Evolutionary conservation across 148 eudicot species (phyloP), one percentile per base, ranked within the genome.

Genomic region (Drosera capensis): DNA sequence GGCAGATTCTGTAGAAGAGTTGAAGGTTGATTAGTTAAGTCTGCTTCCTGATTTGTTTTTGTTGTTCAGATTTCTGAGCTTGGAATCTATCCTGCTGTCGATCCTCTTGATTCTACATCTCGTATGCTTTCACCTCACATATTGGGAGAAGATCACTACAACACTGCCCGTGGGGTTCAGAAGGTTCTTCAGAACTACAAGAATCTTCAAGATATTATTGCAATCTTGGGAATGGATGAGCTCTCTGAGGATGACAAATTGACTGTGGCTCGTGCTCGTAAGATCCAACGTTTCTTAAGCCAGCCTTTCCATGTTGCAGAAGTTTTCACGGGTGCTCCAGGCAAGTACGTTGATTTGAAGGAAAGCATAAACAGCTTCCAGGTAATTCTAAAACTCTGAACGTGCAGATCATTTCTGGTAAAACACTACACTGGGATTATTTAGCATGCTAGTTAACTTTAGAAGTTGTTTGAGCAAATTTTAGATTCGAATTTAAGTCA

Each of bases 261-360:
- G 74, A 84, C 95, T 30, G 95, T 90, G 24, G 79, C 95, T 15
- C 97, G 97, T 80, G 97, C 97, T 40, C 93, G 95, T 60, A 90
- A 90, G 58, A 90, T 90, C 28, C 85, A 75, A 37, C 67, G 74
- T 55, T 90, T 90, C 58, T 71, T 90, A 72, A 90, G 95, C 60
- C 97, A 90, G 86, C 97, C 97, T 14, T 90, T 80, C 94, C 96
- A 86, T 60, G 96, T 86, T 46, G 96, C 96, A 35, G 96, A 86
- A 63, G 96, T 86, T 2, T 87, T 87, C 94, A 87, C 96, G 0
- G 96, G 96, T 66, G 94, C 96, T 40, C 94, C 97, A 17, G 97
- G 97, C 35, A 90, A 90, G 56, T 90, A 90, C 20, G 97, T 90
- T 3, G 97, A 90, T 64, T 71, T 90, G 72, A 90, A 84, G 70